phyloP scores from a whole-genome alignment of 2,329 filamentous ascomycete genomes.

The Colletotrichum australisinense region DNA sequence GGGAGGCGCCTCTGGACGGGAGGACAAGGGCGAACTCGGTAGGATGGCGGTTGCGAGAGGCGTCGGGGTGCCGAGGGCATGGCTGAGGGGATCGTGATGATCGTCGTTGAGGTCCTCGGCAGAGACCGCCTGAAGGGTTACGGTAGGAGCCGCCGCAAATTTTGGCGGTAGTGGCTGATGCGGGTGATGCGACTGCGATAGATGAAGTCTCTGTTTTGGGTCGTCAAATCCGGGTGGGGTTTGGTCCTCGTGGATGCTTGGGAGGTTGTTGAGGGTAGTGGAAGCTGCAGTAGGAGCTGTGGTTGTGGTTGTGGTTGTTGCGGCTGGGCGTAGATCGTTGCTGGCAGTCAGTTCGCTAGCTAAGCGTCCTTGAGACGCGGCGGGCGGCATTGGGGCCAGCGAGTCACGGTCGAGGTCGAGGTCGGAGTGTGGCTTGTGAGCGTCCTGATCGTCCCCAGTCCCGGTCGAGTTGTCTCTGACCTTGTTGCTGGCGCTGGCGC shows the following conservation, averaged over 20 bases:
- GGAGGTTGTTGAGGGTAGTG: slow-evolving; percentile 24
- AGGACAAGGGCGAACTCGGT: slow-evolving; percentile 34
- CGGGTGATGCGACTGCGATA: not conserved
- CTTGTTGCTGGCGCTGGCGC: slow-evolving; percentile 33
- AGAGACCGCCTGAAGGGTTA: slow-evolving; percentile 12
- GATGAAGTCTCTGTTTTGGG: not conserved
- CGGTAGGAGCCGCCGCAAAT: slow-evolving; percentile 4
- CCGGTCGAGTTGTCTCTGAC: slow-evolving; percentile 16
- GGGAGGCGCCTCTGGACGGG: slow-evolving; percentile 41
- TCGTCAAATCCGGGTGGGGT: slow-evolving; percentile 15
- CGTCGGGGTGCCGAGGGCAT: slow-evolving; percentile 33
- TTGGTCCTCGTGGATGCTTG: slow-evolving; percentile 36
- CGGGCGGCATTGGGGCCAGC: slow-evolving; percentile 30
- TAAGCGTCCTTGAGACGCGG: slow-evolving; percentile 34
- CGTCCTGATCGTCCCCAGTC: slow-evolving; percentile 16
- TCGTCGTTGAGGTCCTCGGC: slow-evolving; percentile 19
- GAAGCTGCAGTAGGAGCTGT: slow-evolving; percentile 39
- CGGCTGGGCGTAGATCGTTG: slow-evolving; percentile 48
- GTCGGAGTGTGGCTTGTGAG: slow-evolving; percentile 29
- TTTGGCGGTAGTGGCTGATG: slow-evolving; percentile 7
- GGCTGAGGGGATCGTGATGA: slow-evolving; percentile 30
- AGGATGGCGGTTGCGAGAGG: slow-evolving; percentile 21
- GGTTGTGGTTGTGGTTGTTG: slow-evolving; percentile 41
- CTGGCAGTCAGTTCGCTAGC: slow-evolving; percentile 42
- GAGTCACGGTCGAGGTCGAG: slow-evolving; percentile 22